Evolutionary conservation across 225 moss, liverwort and hornwort species (phyloP), one percentile per base, ranked within the genome.

Genomic region (Asterella californica): DNA sequence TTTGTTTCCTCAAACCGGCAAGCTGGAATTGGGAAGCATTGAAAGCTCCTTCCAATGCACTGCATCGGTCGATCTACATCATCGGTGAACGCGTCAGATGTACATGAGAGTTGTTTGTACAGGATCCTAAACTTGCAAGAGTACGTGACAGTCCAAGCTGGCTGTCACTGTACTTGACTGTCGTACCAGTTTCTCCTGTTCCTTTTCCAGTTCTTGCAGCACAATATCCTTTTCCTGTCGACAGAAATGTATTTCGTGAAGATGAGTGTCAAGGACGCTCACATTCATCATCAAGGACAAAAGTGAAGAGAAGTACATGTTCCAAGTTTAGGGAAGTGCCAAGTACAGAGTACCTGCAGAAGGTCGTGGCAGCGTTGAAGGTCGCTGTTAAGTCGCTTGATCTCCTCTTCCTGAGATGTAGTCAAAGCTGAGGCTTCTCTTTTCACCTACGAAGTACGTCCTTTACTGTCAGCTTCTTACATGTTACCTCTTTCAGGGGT

Each of bases 371-470:
- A 78, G 78, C 89, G 88, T 47, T 86, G 81, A 45, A 88, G 86
- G 79, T 90, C 89, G 37, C 86, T 85, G 38, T 82, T 90, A 76
- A 92, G 79, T 67, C 79, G 81, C 79, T 85, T 89, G 53, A 94
- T 94, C 71, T 91, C 92, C 83, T 89, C 90, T 73, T 92, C 91
- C 78, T 94, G 94, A 8, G 92, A 90, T 36, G 82, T 84, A 46
- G 87, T 90, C 71, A 94, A 78, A 70, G 94, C 94, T 34, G 90
- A 87, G 1, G 94, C 92, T 67, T 94, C 94, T 11, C 94, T 88
- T 83, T 89, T 88, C 80, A 94, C 91, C 94, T 94, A 81, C 22
- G 30, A 57, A 25, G 67, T 10, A 15, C 14, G 30, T 30, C 11
- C 60, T 19, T 61, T 10, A 61, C 22, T 61, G 60, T 61, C n/a